These are phyloP conservation scores for Pulveroboletus frians DNA, from an alignment of 768 basidiomycete species.

Conservation along the genomic window DNA sequence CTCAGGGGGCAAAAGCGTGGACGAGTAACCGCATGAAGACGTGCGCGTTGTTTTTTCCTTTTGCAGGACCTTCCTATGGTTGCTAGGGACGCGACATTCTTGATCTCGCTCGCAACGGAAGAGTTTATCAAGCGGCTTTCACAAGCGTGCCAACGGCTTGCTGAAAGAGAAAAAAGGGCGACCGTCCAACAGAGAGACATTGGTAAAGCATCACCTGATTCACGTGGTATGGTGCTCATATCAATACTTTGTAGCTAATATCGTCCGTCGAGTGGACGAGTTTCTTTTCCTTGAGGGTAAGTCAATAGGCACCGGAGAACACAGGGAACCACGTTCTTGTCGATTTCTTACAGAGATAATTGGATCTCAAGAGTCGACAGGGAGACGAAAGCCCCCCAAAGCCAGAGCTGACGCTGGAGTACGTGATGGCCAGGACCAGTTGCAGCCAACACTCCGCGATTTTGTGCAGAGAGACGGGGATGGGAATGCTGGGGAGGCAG, in stretches of 20 bases:
- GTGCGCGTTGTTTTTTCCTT: not conserved
- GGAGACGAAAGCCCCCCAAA: constrained; percentile 40
- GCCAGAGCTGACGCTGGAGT: constrained; percentile 15
- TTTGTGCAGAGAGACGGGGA: constrained; percentile 37
- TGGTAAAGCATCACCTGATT: constrained; percentile 41
- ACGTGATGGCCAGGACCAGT: constrained; percentile 17
- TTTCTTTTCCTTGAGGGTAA: constrained; percentile 75
- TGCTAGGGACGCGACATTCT: constrained; percentile 70
- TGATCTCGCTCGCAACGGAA: constrained; percentile 82
- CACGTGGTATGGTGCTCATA: not conserved
- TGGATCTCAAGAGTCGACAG: constrained; percentile 45
- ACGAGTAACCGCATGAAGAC: not conserved
- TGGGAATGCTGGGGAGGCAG: constrained; percentile 18
- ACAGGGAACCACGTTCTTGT: not conserved
- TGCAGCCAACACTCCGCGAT: constrained; percentile 42
- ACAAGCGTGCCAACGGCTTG: constrained; percentile 65
- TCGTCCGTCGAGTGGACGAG: constrained; percentile 64
- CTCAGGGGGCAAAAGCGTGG: not conserved
- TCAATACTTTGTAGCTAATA: constrained; percentile 41
- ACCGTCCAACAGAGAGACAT: constrained; percentile 79
- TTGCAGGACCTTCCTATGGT: constrained; percentile 69
- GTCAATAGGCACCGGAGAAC: not conserved
- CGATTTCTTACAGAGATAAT: constrained; percentile 46
- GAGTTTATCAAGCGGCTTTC: constrained; percentile 77
- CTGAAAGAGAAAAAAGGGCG: constrained; percentile 63